Conservation (phyloP, 106 monocot species). For the Phalaenopsis equestris region DNA sequence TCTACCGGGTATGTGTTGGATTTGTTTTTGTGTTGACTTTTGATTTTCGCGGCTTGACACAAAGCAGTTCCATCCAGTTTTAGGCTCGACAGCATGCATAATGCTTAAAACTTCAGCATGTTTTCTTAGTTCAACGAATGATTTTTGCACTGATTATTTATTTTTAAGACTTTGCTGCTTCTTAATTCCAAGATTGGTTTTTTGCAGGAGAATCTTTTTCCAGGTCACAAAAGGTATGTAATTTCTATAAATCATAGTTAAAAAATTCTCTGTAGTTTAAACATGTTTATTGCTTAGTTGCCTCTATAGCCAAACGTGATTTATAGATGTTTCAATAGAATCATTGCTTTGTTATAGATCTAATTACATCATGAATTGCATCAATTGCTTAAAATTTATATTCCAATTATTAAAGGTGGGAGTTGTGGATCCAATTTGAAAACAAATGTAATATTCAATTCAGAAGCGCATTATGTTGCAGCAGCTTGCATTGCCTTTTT, state of each 20-base stretch:
- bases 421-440: not conserved
- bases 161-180: not conserved
- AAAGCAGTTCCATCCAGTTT: not conserved
- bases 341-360: not conserved
- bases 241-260: not conserved
- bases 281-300: not conserved
- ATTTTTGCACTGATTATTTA: not conserved
- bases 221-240: not conserved
- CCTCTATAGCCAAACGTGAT: not conserved
- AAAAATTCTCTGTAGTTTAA: no score
- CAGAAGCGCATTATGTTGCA: not conserved
- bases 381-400: not conserved
- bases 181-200: not conserved
- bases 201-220: slow-evolving; percentile 5
- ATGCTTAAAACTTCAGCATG: not conserved
- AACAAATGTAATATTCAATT: not conserved
- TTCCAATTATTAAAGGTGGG: not conserved
- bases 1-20: not conserved
- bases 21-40: not conserved
- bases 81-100: not conserved
- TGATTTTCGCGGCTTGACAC: not conserved
- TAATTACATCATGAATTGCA: not conserved
- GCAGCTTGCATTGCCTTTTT: not conserved
- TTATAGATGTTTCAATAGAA: not conserved
- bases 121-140: not conserved